Evolutionary conservation across 163 green algal genomes (phyloP).

Genomic region (Smithsoniella earleae): DNA sequence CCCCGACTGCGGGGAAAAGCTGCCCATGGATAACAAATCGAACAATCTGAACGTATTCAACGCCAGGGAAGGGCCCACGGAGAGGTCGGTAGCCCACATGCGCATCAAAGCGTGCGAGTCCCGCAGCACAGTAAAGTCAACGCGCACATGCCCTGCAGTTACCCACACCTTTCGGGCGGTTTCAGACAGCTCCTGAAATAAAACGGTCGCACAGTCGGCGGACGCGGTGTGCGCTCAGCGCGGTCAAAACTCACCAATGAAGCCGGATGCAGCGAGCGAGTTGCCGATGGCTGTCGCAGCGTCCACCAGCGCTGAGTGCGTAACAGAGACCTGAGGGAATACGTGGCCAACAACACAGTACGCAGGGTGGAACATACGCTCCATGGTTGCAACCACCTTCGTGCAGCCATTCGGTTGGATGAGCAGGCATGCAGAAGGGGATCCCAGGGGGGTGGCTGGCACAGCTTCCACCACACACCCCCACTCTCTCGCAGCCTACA

Average conservation of each 20-base stretch:
- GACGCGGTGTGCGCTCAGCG: too few species aligned
- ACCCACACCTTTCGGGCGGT: too few species aligned
- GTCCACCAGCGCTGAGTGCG: slow-evolving; percentile 43
- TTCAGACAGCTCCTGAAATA: too few species aligned
- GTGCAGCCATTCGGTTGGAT: slow-evolving; percentile 47
- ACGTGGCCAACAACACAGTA: slow-evolving; percentile 48
- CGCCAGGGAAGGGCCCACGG: slow-evolving; percentile 33
- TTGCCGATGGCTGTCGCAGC: slow-evolving; percentile 45
- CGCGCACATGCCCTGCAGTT: slow-evolving; percentile 43
- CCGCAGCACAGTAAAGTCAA: slow-evolving; percentile 52
- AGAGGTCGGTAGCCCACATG: slow-evolving; percentile 54
- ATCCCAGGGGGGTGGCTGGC: slow-evolving; percentile 37
- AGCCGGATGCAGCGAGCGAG: slow-evolving; percentile 18
- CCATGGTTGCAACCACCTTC: slow-evolving; percentile 49
- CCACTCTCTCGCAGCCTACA: slow-evolving; percentile 21
- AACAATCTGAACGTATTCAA: slow-evolving; percentile 55
- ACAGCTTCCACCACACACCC: slow-evolving; percentile 34
- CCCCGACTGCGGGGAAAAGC: slow-evolving; percentile 33
- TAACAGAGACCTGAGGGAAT: slow-evolving; percentile 57
- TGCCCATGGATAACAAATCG: slow-evolving; percentile 50
- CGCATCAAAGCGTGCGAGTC: slow-evolving; percentile 39
- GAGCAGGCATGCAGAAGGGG: slow-evolving; percentile 50
- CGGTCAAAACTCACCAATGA: slow-evolving; percentile 29
- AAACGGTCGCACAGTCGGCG: too few species aligned
- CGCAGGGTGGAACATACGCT: slow-evolving; percentile 54